Base-by-base conservation (phyloP, 129 eudicot genomes). In the Calendula officinalis region DNA sequence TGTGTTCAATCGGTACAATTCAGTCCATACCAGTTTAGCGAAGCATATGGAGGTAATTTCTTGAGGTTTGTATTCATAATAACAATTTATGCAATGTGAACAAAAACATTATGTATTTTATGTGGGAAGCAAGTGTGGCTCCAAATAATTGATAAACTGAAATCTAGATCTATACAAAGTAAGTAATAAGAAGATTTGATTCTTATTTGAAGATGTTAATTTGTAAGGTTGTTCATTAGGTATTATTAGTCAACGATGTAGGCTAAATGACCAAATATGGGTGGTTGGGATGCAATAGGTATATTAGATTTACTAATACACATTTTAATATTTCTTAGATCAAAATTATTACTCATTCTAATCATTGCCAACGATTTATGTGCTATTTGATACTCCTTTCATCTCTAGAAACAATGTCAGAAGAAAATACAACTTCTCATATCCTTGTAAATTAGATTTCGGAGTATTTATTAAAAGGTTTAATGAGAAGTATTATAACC, bases 361-460 rank as follows among this genome's bases (percentile, higher is more conserved):
- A 73, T 73, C 12, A 73, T 73, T 73, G 72, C 36, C 78, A 73
- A 73, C 64, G 52, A 73, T 73, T 55, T 14, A 48, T 64, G 30
- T 63, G 57, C 46, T 53, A 60, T 48, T 58, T 47, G 43, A 69
- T 57, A 56, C 66, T 41, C 35, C 47, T 69, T 45, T 39, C 56
- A 36, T 37, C 37, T 34, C 13, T 10, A 27, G 37, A 8, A 46
- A 32, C 14, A 39, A 32, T 22, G 39, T 8, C 7, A 22, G 5
- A 38, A 42, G 45, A 68, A 52, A 34, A 14, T 3, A 35, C 14
- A 53, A 8, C 9, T 17, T n/a, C 38, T 60, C 47, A 14, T n/a
- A 3, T 7, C 3, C n/a, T 46, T 13, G 12, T 46, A 47, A 48
- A 63, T 44, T 33, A 63, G 35, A 14, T 63, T 22, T 22, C 30